Base-by-base conservation (phyloP, 2,329 filamentous ascomycete genomes). In the Ophiostoma ips region DNA sequence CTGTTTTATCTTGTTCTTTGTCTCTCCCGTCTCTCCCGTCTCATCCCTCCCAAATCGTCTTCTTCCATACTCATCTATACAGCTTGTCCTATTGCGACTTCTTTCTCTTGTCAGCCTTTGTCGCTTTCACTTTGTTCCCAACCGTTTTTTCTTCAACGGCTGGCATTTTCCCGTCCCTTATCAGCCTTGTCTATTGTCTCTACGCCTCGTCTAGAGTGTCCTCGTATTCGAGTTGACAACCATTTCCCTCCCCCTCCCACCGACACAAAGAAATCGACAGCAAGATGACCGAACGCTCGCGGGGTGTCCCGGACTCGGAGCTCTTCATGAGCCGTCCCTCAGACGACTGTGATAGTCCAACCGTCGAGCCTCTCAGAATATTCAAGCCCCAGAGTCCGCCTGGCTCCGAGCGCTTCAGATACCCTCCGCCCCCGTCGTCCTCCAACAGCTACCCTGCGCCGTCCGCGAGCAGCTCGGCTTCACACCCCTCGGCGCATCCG, bases 281-380 rank as follows among this genome's bases (percentile, higher is more conserved):
- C 16, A 43, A 43, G 18, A 67, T 65, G 60, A 76, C 74, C 66
- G 69, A 72, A 57, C 68, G 72, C 54, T 69, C 67, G 57, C 79
- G 82, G 61, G 82, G 83, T 59, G 71, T 82, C 58, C 77, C 83
- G 24, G 83, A 87, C 30, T 83, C 88, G 66, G 87, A 90, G 73
- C 83, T 94, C 70, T 90, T 94, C 69, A 76, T 94, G 66, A 76
- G 66, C 62, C 73, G 71, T 50, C 68, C 69, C 9, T 55, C 60
- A 9, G 64, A 68, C 11, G 71, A 75, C 44, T 65, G 68, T 62
- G 80, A 87, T 59, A 87, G 85, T 59, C 85, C 87, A 52, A 86
- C 84, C 16, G 77, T 94, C 58, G 85, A 85, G 60, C 88, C 88
- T 53, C 67, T 95, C 66, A 79, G 87, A 61, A 94, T 94, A 63